Evolutionary conservation across 73 alveolate genomes (phyloP), one percentile per base, ranked within the genome.

Genomic region (Paramecium primaurelia): DNA sequence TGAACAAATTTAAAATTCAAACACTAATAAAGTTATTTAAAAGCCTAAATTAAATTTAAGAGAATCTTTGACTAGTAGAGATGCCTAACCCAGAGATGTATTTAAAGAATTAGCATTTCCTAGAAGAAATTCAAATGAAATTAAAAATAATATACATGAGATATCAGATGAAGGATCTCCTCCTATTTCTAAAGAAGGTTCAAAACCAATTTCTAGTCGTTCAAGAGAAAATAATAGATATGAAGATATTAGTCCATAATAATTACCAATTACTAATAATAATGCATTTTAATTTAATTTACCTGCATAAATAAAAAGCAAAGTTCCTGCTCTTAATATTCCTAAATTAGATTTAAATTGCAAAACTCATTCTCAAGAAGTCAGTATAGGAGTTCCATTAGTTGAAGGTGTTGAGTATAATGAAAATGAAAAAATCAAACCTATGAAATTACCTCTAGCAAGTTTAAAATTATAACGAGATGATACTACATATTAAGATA

Each of bases 401-500:
- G 68, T 75, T 37, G 88, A 75, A 22, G 69, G 69, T 22, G 36
- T 54, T 18, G 69, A 54, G 14, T 54, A 8, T 8, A 54, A 54
- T 54, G 88, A 40, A 26, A 22, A 9, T 75, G 59, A 30, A 20
- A 34, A 34, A 37, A 7, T 26, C 3, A 45, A 75, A 32, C 38
- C 38, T 16, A 75, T 75, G 88, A 75, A 75, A 75, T 37, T 75
- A 75, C 38, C 88, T 20, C 40, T 75, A 75, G 60, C 64, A 30
- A 75, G 49, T 40, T n/a, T 75, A 14, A 75, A 75, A 75, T 75
- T 75, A 26, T 22, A 32, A 12, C 14, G 60, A 45, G 88, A 75
- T 32, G 88, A 75, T 34, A 75, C 88, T n/a, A 75, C 88, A 3
- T 75, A 75, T 75, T 22, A 75, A 22, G 88, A 75, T 75, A 75